Base-by-base conservation (phyloP, 768 basidiomycete genomes). In the Trametes sanguinea region DNA sequence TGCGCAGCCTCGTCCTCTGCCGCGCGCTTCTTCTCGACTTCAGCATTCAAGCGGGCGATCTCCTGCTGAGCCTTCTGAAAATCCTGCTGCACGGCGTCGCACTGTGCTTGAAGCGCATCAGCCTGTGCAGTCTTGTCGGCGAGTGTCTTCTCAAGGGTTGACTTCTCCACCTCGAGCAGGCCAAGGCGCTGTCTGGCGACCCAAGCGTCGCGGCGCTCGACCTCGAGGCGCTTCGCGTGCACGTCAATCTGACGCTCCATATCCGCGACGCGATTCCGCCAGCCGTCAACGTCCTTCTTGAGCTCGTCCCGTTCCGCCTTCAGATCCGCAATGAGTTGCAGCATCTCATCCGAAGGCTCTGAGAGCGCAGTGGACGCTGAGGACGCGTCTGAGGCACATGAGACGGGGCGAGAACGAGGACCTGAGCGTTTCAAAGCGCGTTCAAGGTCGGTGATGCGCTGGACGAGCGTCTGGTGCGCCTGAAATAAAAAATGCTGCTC, bases 291-390 rank as follows among this genome's bases (percentile, higher is more conserved):
- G 73, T 98, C 95, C 54, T 86, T 85, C 72, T 88, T 89, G 53
- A 98, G 79, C 61, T 94, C 89, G 68, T 98, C 95, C 33, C 95
- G 81, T 74, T 98, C 95, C 11, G 87, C 82, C 72, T 94, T 94
- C 68, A 93, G 80, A 70, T 92, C 91, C 3, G 87, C 79, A 55
- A 94, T 79, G 40, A 90, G 80, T 66, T 81, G 80, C 43, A 92
- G 75, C 84, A 94, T 87, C 76, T 94, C 93, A 67, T 94, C 90
- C 61, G 77, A 85, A 6, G 88, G 86, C 53, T 76, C 73, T 30
- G 65, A 62, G 13, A 42, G 55, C 63, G 69, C 52, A 69, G 76
- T 74, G 27, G 74, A 68, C 40, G 55, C 58, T 57, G 78, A 78
- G 29, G 86, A 86, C 48, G 76, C 68, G 39, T 82, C 74, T 14